Evolutionary conservation across 2,329 filamentous ascomycete species (phyloP).

Genomic region (Penicillium corylophilum): DNA sequence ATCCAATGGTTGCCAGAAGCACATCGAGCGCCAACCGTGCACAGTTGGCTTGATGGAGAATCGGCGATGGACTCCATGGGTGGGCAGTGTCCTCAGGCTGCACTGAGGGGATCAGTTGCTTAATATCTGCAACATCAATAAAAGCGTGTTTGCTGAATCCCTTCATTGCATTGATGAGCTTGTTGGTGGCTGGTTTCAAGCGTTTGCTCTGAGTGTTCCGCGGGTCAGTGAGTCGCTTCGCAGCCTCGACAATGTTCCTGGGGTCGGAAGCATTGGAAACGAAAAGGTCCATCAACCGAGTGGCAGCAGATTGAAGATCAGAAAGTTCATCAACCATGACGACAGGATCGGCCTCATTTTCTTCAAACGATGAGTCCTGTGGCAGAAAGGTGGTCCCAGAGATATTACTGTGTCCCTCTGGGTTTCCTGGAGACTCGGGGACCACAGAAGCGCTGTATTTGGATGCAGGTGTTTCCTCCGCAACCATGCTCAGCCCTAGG

Average conservation of each 20-base stretch:
- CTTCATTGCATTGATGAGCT: conserved; percentile 26
- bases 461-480: conserved; percentile 15
- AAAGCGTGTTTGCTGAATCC: conserved; percentile 34
- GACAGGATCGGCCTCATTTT: conserved; percentile 33
- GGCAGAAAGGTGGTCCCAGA: conserved; percentile 36
- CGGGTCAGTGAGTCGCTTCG: conserved; percentile 31
- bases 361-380: conserved; percentile 29
- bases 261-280: conserved; percentile 28
- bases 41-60: conserved; percentile 47
- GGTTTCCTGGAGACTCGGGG: conserved; percentile 23
- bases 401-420: conserved; percentile 32
- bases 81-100: conserved; percentile 16
- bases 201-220: conserved; percentile 29
- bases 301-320: conserved; percentile 36
- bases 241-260: conserved; percentile 27
- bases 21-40: conserved; percentile 42
- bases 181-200: conserved; percentile 23
- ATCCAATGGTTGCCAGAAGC: conserved; percentile 30
- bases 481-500: conserved; percentile 12
- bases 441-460: conserved; percentile 11
- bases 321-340: conserved; percentile 42
- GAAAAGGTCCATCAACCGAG: conserved; percentile 39
- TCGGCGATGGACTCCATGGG: conserved; percentile 36
- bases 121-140: conserved; percentile 35
- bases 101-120: conserved; percentile 30